Percentiles rank a stretch among this genome's conserved stretches.
These are phyloP conservation scores for Gleditsia sinensis DNA, from an alignment of 306 rosid genomes.

Conservation along the genomic window DNA sequence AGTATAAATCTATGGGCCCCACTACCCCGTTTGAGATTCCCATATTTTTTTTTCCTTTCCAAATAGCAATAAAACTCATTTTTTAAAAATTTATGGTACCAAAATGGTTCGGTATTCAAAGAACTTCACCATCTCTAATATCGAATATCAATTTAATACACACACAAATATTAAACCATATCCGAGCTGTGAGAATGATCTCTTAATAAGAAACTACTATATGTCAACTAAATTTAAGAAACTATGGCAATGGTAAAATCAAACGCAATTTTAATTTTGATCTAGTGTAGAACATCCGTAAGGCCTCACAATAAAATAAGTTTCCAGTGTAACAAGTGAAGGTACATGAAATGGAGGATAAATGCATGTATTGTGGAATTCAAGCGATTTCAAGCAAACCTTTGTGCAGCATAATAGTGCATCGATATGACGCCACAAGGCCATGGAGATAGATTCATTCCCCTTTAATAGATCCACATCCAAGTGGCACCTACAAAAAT, in stretches of 20 bases:
- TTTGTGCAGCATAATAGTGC: constrained; percentile 94
- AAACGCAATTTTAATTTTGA: no score
- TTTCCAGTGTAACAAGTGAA: no score
- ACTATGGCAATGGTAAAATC: no score
- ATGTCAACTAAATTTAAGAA: no score
- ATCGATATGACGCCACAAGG: constrained; percentile 95
- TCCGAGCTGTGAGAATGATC: constrained; percentile 99
- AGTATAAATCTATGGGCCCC: background rate
- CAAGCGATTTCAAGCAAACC: constrained; percentile 49
- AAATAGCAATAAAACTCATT: background rate
- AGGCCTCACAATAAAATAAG: no score
- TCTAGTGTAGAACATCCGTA: no score
- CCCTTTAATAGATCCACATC: constrained; percentile 89
- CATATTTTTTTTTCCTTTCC: background rate
- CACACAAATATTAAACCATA: constrained; percentile 44
- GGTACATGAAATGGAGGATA: background rate
- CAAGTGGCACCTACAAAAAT: constrained; percentile 72
- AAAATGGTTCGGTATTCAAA: background rate
- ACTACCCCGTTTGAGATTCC: background rate
- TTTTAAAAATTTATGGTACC: constrained; percentile 13
- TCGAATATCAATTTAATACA: constrained; percentile 11
- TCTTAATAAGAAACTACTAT: no score
- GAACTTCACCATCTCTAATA: background rate
- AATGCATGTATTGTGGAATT: background rate
- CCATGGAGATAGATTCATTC: constrained; percentile 71